A percentile compares a stretch with the other conserved stretches of the same genome.
phyloP scores from a whole-genome alignment of 768 basidiomycete species.

The Suillus bovinus region DNA sequence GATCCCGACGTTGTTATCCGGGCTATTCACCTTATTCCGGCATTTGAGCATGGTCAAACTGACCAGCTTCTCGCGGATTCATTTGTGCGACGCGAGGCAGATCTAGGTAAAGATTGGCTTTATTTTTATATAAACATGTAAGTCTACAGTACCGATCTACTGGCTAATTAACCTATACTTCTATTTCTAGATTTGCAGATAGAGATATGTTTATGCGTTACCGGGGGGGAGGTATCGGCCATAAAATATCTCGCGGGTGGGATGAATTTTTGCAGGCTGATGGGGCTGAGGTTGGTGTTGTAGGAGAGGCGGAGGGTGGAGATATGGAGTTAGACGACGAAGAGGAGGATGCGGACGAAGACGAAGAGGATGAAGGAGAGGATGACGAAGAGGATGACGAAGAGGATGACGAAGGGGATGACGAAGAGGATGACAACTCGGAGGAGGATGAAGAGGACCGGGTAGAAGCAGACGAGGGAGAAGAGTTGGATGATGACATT shows the following conservation, averaged over 20 bases:
- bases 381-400: neutral
- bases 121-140: slow-evolving; percentile 36
- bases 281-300: neutral
- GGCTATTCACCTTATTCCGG: too few species aligned
- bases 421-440: too few species aligned
- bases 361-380: neutral
- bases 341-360: neutral
- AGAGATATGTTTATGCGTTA: slow-evolving; percentile 32
- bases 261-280: slow-evolving; percentile 1
- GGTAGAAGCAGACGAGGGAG: neutral
- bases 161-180: neutral
- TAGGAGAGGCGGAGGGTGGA: neutral
- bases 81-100: slow-evolving; percentile 2
- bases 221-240: slow-evolving; percentile 32
- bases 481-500: too few species aligned
- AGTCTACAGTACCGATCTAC: slow-evolving; percentile 12
- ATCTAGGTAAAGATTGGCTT: slow-evolving; percentile 28
- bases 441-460: neutral
- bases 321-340: neutral
- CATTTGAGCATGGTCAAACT: too few species aligned
- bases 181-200: slow-evolving; percentile 37
- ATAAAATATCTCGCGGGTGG: slow-evolving; percentile 16
- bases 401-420: neutral
- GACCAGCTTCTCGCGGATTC: too few species aligned
- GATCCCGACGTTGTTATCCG: too few species aligned